These are phyloP conservation scores for Exophiala xenobiotica DNA, from an alignment of 2,329 filamentous ascomycete species.

Conservation along the genomic window DNA sequence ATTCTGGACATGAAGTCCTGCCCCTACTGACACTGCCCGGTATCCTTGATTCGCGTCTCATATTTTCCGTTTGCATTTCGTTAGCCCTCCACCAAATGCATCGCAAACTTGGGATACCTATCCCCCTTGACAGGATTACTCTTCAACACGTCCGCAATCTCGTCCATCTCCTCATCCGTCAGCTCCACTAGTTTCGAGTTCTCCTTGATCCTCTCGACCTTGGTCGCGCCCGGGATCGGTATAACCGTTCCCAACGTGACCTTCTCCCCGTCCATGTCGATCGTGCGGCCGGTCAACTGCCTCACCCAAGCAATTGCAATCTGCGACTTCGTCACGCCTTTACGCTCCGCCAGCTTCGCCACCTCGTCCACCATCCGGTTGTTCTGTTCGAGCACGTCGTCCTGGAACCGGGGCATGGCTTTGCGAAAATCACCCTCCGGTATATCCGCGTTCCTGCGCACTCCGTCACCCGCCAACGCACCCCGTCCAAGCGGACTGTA, in stretches of 20 bases:
- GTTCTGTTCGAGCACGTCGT: slow-evolving; percentile 52
- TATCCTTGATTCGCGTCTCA: no score
- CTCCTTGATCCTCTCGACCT: slow-evolving; percentile 40
- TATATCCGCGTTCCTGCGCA: slow-evolving; percentile 49
- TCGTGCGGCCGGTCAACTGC: slow-evolving; percentile 38
- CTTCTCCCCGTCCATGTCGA: slow-evolving; percentile 21
- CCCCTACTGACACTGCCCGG: no score
- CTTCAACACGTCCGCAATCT: slow-evolving; percentile 49
- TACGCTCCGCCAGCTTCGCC: slow-evolving; percentile 45
- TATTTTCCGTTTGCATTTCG: no score
- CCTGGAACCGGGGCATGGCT: slow-evolving; percentile 50
- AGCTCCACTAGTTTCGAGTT: slow-evolving; percentile 43
- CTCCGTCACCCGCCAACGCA: slow-evolving; percentile 49
- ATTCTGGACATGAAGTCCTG: no score
- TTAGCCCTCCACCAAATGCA: slow-evolving; percentile 4
- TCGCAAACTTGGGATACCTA: slow-evolving; percentile 12
- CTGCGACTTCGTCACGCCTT: slow-evolving; percentile 47
- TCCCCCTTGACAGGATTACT: slow-evolving; percentile 32
- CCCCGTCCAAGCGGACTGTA: slow-evolving; percentile 62
- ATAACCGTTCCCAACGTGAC: slow-evolving; percentile 35
- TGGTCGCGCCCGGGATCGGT: slow-evolving; percentile 45
- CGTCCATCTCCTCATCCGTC: slow-evolving; percentile 49
- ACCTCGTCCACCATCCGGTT: slow-evolving; percentile 49
- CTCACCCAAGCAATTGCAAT: slow-evolving; percentile 52
- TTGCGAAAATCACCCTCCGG: slow-evolving; percentile 48